Conservation (phyloP, 179 eudicot species). For the Silene noctiflora region DNA sequence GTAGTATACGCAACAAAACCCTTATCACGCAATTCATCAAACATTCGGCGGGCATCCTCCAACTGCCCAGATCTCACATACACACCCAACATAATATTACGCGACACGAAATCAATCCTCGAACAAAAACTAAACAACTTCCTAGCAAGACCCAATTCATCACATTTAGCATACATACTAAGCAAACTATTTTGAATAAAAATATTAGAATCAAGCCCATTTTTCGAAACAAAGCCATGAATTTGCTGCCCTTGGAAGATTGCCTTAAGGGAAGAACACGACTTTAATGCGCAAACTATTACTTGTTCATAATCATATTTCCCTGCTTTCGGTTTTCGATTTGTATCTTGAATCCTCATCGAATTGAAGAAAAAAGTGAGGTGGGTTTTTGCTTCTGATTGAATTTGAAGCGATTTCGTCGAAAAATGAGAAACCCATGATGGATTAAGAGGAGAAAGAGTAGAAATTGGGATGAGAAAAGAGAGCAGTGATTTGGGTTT, state of each 20-base stretch:
- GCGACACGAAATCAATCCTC: conserved; percentile 49
- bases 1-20: conserved; percentile 73
- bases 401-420: conserved; percentile 18
- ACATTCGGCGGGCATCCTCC: conserved; percentile 59
- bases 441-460: conserved; percentile 22
- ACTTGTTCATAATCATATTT: conserved; percentile 40
- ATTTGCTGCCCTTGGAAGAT: conserved; percentile 53
- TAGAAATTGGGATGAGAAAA: conserved; percentile 13
- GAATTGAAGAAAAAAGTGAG: conserved; percentile 39
- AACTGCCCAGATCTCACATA: conserved; percentile 50
- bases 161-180: conserved; percentile 64
- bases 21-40: conserved; percentile 58
- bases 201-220: conserved; percentile 51
- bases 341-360: conserved; percentile 16
- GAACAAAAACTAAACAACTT: conserved; percentile 35
- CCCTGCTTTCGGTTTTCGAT: conserved; percentile 20
- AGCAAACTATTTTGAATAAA: conserved; percentile 74
- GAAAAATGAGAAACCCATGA: conserved; percentile 44
- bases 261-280: conserved; percentile 46
- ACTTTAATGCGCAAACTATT: conserved; percentile 57
- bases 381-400: conserved; percentile 29
- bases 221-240: conserved; percentile 51
- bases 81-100: conserved; percentile 69
- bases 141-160: conserved; percentile 43
- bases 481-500: conserved; percentile 32